phyloP scores from a whole-genome alignment of 495 filamentous ascomycete genomes.

The Hyaloscypha finlandica region DNA sequence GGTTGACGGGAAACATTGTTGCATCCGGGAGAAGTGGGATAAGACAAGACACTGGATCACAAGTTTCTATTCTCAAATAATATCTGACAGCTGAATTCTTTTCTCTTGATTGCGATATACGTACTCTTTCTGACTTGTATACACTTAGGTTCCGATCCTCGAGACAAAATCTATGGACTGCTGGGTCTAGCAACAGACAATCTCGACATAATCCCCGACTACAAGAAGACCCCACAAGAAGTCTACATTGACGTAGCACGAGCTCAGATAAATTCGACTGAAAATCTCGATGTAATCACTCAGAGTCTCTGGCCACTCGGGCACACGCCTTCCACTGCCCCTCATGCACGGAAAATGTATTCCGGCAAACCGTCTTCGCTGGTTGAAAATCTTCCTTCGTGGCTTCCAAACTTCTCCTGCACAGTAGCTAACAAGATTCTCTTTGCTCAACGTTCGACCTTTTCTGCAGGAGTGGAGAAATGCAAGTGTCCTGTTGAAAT shows the following conservation, averaged over 20 bases:
- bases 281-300: not conserved
- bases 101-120: too few relatives aligned
- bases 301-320: not conserved
- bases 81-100: too few relatives aligned
- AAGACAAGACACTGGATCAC: too few relatives aligned
- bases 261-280: not conserved
- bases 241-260: not conserved
- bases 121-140: not conserved
- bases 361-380: not conserved
- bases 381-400: not conserved
- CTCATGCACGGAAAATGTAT: not conserved
- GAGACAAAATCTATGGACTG: not conserved
- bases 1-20: too few relatives aligned
- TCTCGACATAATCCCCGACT: not conserved
- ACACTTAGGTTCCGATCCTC: not conserved
- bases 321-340: not conserved
- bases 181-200: not conserved
- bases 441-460: not conserved
- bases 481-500: not conserved
- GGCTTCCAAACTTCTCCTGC: not conserved
- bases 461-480: not conserved
- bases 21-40: too few relatives aligned
- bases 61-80: too few relatives aligned
- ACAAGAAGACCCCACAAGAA: not conserved
- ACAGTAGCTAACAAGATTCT: not conserved